Evolutionary conservation across 177 flowering plant genomes (phyloP).

Genomic region (Tripterygium wilfordii): DNA sequence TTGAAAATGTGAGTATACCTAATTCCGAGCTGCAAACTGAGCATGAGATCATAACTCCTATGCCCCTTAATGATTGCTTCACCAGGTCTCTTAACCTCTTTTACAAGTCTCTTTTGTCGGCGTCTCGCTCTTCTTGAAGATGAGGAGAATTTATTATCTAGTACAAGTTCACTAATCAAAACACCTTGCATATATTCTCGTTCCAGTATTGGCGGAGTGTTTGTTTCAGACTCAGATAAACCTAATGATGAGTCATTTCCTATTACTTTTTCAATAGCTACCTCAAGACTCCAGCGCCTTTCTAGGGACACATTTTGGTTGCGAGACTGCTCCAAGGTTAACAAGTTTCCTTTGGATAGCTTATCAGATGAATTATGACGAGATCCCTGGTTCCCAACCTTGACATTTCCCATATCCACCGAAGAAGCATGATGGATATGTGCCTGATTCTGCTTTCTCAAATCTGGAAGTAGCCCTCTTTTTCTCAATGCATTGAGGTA

Average conservation of each 20-base stretch:
- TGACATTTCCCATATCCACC: conserved; percentile 55
- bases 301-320: conserved; percentile 62
- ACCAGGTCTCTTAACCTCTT: conserved; percentile 85
- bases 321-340: conserved; percentile 57
- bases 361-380: conserved; percentile 45
- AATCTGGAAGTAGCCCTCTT: conserved; percentile 82
- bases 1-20: conserved; percentile 38
- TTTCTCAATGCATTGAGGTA: conserved; percentile 78
- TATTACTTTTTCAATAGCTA: conserved; percentile 77
- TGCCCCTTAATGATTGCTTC: conserved; percentile 93
- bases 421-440: conserved; percentile 65
- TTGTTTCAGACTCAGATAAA: conserved; percentile 43
- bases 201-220: conserved; percentile 77
- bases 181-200: conserved; percentile 98
- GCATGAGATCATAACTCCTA: conserved; percentile 97
- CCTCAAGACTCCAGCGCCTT: conserved; percentile 99
- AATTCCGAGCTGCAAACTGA: conserved; percentile 96
- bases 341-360: conserved; percentile 46
- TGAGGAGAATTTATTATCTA: conserved; percentile 49
- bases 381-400: conserved; percentile 42
- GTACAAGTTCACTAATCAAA: conserved; percentile 84
- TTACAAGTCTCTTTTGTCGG: conserved; percentile 64
- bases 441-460: conserved; percentile 52
- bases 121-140: conserved; percentile 63
- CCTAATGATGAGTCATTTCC: conserved; percentile 50